A percentile compares a stretch with the other conserved stretches of the same genome.
Conservation (phyloP, 2,329 filamentous ascomycete species). For the Fusarium odoratissimum region DNA sequence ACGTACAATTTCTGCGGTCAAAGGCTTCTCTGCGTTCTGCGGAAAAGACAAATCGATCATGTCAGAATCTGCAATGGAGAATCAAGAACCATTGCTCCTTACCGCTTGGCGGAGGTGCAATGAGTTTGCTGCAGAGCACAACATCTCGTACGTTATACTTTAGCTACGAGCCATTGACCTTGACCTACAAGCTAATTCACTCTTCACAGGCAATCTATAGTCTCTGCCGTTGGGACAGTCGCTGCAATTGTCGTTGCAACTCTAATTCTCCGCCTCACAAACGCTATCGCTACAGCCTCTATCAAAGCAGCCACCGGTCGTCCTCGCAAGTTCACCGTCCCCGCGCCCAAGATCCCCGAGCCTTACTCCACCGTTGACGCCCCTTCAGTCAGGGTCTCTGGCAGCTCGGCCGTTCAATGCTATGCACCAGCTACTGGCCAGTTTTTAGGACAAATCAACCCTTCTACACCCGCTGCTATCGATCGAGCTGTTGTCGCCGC, state of each 20-base stretch:
- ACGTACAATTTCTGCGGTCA: neutral
- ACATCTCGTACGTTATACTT: constrained; percentile 42
- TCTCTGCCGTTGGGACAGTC: constrained; percentile 48
- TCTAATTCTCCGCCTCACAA: constrained; percentile 46
- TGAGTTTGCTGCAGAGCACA: constrained; percentile 37
- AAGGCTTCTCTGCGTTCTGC: neutral
- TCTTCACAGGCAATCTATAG: constrained; percentile 36
- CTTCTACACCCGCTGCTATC: constrained; percentile 80
- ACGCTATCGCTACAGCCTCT: constrained; percentile 37
- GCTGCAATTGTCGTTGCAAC: constrained; percentile 48
- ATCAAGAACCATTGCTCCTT: constrained; percentile 32
- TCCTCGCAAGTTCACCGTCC: constrained; percentile 69
- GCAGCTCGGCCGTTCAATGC: constrained; percentile 79
- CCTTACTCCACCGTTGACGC: constrained; percentile 68
- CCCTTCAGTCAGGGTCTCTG: constrained; percentile 72
- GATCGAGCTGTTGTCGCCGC: constrained; percentile 82
- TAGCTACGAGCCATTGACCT: constrained; percentile 11
- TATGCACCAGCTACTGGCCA: constrained; percentile 91
- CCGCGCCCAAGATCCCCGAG: constrained; percentile 70
- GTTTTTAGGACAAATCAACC: constrained; percentile 81
- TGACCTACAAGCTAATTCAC: constrained; percentile 2
- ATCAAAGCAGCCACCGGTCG: constrained; percentile 49
- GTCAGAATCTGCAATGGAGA: constrained; percentile 27
- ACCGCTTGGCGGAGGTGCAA: constrained; percentile 35
- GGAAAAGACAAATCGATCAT: neutral